These are phyloP conservation scores for Penicillium tannophilum DNA, from an alignment of 495 filamentous ascomycete genomes.

Conservation along the genomic window DNA sequence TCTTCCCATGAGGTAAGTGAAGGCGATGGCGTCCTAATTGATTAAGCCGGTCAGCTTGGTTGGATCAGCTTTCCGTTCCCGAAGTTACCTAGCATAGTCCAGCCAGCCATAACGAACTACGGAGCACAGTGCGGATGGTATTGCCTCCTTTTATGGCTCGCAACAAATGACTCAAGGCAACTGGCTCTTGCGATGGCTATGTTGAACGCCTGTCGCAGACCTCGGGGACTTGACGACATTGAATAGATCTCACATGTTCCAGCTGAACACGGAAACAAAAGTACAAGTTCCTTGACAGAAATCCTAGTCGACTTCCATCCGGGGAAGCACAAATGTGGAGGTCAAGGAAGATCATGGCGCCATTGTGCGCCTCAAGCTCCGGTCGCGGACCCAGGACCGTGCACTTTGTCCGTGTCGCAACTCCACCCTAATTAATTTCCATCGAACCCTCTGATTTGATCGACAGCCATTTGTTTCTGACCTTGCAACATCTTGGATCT, in stretches of 20 bases:
- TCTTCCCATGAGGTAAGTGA: not conserved
- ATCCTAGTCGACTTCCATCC: not conserved
- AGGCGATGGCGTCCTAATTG: not conserved
- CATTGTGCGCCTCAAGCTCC: constrained; percentile 17
- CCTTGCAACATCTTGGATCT: not conserved
- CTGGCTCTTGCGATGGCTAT: too few species aligned
- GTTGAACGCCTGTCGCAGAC: too few species aligned
- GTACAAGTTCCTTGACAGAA: not conserved
- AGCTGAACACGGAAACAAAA: not conserved
- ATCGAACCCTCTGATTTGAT: not conserved
- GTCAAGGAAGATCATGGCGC: constrained; percentile 15
- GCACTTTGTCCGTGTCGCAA: not conserved
- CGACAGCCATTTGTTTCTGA: not conserved
- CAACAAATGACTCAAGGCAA: too few species aligned
- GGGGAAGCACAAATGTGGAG: constrained; percentile 22
- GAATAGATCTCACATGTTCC: not conserved
- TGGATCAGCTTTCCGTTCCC: not conserved
- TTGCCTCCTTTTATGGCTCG: too few species aligned
- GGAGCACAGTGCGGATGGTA: too few species aligned
- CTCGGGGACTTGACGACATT: not conserved
- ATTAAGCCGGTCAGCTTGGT: not conserved
- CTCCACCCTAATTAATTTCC: not conserved
- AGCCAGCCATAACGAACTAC: not conserved
- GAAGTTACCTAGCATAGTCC: not conserved
- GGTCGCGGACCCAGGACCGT: constrained; percentile 10